Conservation (phyloP, 2,329 filamentous ascomycete species). For the Gnomoniopsis smithogilvyi region DNA sequence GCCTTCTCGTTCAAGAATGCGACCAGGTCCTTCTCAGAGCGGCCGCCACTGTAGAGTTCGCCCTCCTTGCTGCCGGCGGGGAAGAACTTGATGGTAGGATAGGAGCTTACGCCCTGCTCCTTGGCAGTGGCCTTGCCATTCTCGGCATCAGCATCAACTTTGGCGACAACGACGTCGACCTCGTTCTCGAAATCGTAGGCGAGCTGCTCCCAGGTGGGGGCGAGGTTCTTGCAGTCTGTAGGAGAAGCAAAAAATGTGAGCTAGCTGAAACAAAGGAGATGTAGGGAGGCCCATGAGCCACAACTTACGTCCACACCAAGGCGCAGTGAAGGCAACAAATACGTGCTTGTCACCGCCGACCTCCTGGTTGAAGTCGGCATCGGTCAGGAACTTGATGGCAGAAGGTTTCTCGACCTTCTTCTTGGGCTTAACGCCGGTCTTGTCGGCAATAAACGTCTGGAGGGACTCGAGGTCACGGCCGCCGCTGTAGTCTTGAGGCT, state of each 20-base stretch:
- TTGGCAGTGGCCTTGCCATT: conserved; percentile 76
- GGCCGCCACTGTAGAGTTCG: conserved; percentile 70
- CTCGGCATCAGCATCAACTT: conserved; percentile 89
- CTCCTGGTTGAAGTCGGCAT: conserved; percentile 71
- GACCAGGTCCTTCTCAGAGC: conserved; percentile 73
- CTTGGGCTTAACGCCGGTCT: conserved; percentile 81
- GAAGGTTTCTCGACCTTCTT: conserved; percentile 71
- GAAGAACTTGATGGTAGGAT: conserved; percentile 99
- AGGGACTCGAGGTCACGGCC: conserved; percentile 87
- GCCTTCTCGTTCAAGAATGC: conserved; percentile 84
- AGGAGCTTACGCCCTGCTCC: conserved; percentile 76
- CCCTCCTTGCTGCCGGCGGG: conserved; percentile 74
- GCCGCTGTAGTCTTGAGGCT: conserved; percentile 79
- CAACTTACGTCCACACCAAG: conserved; percentile 94
- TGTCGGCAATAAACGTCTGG: conserved; percentile 75
- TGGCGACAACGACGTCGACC: conserved; percentile 78
- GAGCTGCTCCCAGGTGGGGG: conserved; percentile 84
- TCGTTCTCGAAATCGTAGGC: conserved; percentile 80
- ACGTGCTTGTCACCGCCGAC: conserved; percentile 87
- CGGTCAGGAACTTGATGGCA: conserved; percentile 75
- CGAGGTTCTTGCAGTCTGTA: conserved; percentile 92
- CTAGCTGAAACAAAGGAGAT: not conserved
- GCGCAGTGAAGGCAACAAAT: conserved; percentile 93
- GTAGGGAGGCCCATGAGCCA: not conserved
- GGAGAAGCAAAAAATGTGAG: conserved; percentile 5